Evolutionary conservation across 768 basidiomycete species (phyloP).

Genomic region (Tephrocybe sp.): DNA sequence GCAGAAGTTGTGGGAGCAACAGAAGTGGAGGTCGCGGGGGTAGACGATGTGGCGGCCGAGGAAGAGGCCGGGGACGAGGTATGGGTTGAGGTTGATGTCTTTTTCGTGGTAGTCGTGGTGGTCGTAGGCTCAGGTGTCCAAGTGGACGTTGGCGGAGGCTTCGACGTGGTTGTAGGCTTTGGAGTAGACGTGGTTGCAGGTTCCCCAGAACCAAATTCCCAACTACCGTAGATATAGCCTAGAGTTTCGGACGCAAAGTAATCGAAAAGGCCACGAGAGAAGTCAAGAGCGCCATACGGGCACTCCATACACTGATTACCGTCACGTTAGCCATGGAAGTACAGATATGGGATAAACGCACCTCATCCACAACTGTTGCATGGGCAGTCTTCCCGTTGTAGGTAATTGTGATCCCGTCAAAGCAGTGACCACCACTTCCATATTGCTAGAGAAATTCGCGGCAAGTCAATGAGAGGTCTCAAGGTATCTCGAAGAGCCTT

Average conservation of each 20-base stretch:
- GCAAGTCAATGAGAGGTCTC: not conserved
- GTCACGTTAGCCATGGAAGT: not conserved
- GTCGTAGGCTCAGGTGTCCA: constrained; percentile 12
- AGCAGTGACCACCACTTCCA: constrained; percentile 35
- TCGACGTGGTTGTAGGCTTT: constrained; percentile 20
- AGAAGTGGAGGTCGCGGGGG: constrained; percentile 4
- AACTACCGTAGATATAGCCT: constrained; percentile 46
- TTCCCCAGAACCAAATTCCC: constrained; percentile 32
- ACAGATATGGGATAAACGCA: constrained; percentile 18
- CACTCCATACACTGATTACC: constrained; percentile 47
- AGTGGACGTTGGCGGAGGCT: constrained; percentile 17
- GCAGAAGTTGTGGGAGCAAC: constrained; percentile 9
- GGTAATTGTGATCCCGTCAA: constrained; percentile 49
- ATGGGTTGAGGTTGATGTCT: constrained; percentile 11
- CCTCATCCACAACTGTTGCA: constrained; percentile 47
- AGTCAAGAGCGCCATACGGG: constrained; percentile 48
- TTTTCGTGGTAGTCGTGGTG: constrained; percentile 10
- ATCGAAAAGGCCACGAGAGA: constrained; percentile 49
- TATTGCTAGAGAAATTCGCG: constrained; percentile 16
- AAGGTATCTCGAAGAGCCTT: not conserved
- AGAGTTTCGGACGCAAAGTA: constrained; percentile 35
- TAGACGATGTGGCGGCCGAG: constrained; percentile 2
- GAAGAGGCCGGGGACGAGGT: constrained; percentile 8
- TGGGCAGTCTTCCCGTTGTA: constrained; percentile 44
- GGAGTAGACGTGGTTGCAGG: constrained; percentile 14